A percentile compares a stretch with the other conserved stretches of the same genome.
phyloP scores from a whole-genome alignment of 1,284 basidiomycete genomes.

The Irpex rosettiformis region DNA sequence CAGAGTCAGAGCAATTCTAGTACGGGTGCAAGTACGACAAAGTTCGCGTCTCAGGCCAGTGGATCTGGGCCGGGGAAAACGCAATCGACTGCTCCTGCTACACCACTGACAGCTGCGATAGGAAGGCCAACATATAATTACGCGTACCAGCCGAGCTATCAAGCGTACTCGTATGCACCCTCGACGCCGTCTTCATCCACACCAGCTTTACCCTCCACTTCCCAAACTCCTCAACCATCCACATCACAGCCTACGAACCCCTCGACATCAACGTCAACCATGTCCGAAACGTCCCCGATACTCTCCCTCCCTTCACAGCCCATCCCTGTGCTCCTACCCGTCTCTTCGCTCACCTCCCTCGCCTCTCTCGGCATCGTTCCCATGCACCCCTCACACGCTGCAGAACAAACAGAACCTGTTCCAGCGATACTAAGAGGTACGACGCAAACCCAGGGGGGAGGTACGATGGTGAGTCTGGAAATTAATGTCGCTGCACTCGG shows the following conservation, averaged over 20 bases:
- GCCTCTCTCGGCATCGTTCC: slow-evolving; percentile 70
- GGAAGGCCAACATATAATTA: slow-evolving; percentile 31
- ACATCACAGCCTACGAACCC: background rate
- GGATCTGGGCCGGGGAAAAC: slow-evolving; percentile 17
- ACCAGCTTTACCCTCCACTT: background rate
- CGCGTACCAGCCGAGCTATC: slow-evolving; percentile 36
- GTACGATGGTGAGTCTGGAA: slow-evolving; percentile 66
- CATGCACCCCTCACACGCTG: slow-evolving; percentile 56
- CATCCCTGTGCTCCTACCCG: slow-evolving; percentile 70
- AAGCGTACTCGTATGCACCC: slow-evolving; percentile 19
- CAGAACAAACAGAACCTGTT: slow-evolving; percentile 47
- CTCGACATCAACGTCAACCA: background rate
- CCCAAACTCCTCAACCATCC: background rate
- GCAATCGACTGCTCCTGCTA: slow-evolving; percentile 22
- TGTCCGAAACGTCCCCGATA: slow-evolving; percentile 11
- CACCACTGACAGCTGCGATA: slow-evolving; percentile 18
- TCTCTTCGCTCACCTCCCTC: slow-evolving; percentile 63
- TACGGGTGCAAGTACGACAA: slow-evolving; percentile 18
- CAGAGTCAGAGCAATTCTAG: slow-evolving; percentile 15
- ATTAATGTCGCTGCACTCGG: slow-evolving; percentile 72
- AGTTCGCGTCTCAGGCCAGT: slow-evolving; percentile 4
- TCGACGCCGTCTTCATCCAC: slow-evolving; percentile 15
- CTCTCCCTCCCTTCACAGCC: slow-evolving; percentile 36
- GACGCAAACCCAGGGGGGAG: slow-evolving; percentile 59
- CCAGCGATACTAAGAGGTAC: slow-evolving; percentile 63